A percentile compares a stretch with the other conserved stretches of the same genome.
phyloP scores from a whole-genome alignment of 2,329 filamentous ascomycete genomes.

The Fusarium liriodendri region DNA sequence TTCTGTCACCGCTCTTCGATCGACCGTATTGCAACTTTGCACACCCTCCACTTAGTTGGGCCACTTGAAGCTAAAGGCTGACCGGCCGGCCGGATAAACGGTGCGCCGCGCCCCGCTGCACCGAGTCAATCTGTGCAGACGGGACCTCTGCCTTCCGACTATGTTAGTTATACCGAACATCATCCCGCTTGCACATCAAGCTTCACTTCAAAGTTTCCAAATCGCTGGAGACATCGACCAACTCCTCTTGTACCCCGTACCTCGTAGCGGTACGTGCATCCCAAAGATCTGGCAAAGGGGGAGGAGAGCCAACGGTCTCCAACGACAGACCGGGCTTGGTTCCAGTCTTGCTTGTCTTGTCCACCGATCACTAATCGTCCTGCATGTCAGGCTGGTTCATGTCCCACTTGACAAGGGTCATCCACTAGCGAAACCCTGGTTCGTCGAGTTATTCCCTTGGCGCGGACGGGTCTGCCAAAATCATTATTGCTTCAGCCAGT shows the following conservation, averaged over 20 bases:
- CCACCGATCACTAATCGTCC: conserved; percentile 40
- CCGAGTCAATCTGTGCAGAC: neutral
- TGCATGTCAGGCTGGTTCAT: conserved; percentile 30
- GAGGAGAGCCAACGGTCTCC: conserved; percentile 12
- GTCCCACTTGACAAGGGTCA: conserved; percentile 30
- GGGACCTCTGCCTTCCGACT: neutral
- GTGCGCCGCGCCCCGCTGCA: conserved; percentile 11
- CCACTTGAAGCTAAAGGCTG: conserved; percentile 3
- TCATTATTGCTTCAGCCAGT: conserved; percentile 32
- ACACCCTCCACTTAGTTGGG: neutral
- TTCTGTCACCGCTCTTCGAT: neutral
- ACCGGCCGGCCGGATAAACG: conserved; percentile 22
- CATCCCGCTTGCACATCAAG: neutral
- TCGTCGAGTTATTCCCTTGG: conserved; percentile 30
- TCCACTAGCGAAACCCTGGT: conserved; percentile 34
- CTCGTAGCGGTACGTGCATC: conserved; percentile 34
- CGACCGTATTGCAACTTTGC: neutral
- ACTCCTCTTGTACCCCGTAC: neutral
- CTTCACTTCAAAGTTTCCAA: neutral
- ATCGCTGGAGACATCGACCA: neutral
- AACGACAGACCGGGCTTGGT: conserved; percentile 9
- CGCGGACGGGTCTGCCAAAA: conserved; percentile 30
- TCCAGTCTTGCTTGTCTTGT: neutral
- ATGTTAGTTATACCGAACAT: neutral
- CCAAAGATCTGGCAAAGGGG: conserved; percentile 22